These are phyloP conservation scores for Acanthochlamys bracteata DNA, from an alignment of 106 monocot species.

Conservation along the genomic window DNA sequence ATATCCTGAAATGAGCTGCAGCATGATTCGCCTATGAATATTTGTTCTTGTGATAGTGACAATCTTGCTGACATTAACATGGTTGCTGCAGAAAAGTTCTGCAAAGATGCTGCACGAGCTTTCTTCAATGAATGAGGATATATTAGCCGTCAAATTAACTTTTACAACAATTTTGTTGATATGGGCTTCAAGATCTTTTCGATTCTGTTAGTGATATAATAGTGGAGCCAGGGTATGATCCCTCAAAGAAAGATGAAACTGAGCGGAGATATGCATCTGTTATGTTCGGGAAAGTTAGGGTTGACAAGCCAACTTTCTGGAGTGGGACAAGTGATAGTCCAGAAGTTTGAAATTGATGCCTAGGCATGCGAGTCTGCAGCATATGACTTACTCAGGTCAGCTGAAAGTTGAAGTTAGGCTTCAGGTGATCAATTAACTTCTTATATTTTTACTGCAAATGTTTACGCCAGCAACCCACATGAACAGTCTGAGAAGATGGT, in stretches of 20 bases:
- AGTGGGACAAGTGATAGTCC: conserved; percentile 23
- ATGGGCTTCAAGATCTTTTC: conserved; percentile 69
- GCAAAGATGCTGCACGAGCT: conserved; percentile 54
- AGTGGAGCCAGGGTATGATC: conserved; percentile 78
- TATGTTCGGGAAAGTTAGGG: conserved; percentile 58
- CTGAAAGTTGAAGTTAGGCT: conserved; percentile 63
- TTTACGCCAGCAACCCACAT: neutral
- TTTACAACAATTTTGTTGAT: conserved; percentile 71
- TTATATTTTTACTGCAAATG: neutral
- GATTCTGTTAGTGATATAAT: conserved; percentile 64
- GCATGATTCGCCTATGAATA: conserved; percentile 16
- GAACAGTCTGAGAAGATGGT: too few species aligned
- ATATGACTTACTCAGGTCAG: conserved; percentile 76
- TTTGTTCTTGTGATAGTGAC: conserved; percentile 10
- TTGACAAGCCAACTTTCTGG: conserved; percentile 73
- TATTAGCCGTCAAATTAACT: conserved; percentile 83
- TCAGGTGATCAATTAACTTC: conserved; percentile 33
- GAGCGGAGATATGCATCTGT: conserved; percentile 66
- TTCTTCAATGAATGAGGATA: conserved; percentile 79
- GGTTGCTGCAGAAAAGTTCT: conserved; percentile 44
- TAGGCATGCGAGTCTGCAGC: conserved; percentile 82
- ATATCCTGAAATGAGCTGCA: conserved; percentile 8
- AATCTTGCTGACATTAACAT: conserved; percentile 17
- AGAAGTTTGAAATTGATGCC: conserved; percentile 55
- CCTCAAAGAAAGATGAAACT: conserved; percentile 44